Percentiles rank a stretch among this genome's conserved stretches.
phyloP scores from a whole-genome alignment of 495 filamentous ascomycete genomes.

The Pyrenopolyporus hunteri region DNA sequence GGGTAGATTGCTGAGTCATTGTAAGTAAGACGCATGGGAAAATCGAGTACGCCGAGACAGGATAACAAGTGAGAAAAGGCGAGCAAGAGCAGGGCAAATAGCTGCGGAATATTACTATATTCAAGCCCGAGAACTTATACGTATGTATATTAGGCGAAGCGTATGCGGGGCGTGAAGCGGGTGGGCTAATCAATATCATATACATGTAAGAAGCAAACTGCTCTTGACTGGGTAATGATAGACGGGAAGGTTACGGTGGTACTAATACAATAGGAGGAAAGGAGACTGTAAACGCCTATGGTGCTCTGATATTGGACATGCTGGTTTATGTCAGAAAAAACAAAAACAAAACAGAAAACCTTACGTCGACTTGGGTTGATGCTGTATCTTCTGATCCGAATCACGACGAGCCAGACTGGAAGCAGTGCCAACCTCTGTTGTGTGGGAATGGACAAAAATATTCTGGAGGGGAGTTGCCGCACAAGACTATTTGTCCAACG shows the following conservation, averaged over 20 bases:
- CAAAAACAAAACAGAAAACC: not conserved
- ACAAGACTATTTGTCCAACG: slow-evolving; percentile 13
- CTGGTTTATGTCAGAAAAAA: not conserved
- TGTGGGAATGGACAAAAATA: slow-evolving; percentile 6
- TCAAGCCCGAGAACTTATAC: no score
- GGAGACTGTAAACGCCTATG: not conserved
- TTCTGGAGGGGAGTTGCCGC: not conserved
- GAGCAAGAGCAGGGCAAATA: no score
- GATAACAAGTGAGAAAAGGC: no score
- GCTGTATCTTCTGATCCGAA: not conserved
- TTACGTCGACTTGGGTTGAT: not conserved
- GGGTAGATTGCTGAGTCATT: slow-evolving; percentile 22
- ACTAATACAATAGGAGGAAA: not conserved
- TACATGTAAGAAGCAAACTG: not conserved
- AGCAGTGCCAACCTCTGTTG: slow-evolving; percentile 11
- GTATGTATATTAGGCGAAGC: no score
- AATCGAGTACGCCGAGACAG: no score
- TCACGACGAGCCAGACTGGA: slow-evolving; percentile 5
- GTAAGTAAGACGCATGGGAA: slow-evolving; percentile 19
- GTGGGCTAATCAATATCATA: not conserved
- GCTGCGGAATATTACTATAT: no score
- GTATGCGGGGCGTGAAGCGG: no score
- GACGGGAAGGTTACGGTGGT: not conserved
- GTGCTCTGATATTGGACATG: not conserved
- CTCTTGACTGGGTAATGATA: not conserved